Evolutionary conservation across 148 eudicot species (phyloP), one percentile per base, ranked within the genome.

Genomic region (Rhododendron ovatum): DNA sequence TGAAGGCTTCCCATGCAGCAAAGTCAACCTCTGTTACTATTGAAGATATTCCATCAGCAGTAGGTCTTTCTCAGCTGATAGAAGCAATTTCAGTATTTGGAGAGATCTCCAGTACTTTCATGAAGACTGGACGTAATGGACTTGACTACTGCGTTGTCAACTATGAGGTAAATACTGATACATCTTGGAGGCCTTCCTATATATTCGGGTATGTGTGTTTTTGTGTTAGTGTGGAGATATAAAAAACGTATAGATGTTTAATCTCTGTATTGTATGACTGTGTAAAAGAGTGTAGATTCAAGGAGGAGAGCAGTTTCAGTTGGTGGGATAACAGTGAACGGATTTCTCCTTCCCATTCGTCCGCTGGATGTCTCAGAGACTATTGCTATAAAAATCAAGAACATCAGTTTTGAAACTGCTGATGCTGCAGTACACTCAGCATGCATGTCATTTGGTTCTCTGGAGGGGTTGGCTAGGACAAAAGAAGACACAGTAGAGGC

Each of bases 81-180:
- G 86, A 83, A 83, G 63, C 90, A 18, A 45, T 86, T 88, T 88
- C 90, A 28, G 26, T 43, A 24, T 88, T 83, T 67, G 90, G 88
- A 80, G 81, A 88, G 88, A 28, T 88, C 86, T 78, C 88, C 55
- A 84, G 84, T 45, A 75, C 84, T 67, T 86, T 82, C 59, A 79
- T 83, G 76, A 76, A 30, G 71, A 79, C 73, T 73, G 65, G 69
- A 69, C 6, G 82, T 33, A 26, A 73, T 71, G 87, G 86, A 45
- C 81, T 78, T 4, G 15, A 41, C 53, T 55, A 78, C 82, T 80
- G 86, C 26, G 35, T 83, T 74, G 69, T 88, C 59, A 65, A 55
- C 80, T 88, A 53, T 80, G 82, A 88, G 90, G 90, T 88, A 83
- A 41, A 55, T 53, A 30, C 17, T 78, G 28, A 11, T 73, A 30